Percentiles rank a stretch among this genome's conserved stretches.
Evolutionary conservation across 2,329 filamentous ascomycete species (phyloP).

Genomic region (Blastomyces gilchristii): DNA sequence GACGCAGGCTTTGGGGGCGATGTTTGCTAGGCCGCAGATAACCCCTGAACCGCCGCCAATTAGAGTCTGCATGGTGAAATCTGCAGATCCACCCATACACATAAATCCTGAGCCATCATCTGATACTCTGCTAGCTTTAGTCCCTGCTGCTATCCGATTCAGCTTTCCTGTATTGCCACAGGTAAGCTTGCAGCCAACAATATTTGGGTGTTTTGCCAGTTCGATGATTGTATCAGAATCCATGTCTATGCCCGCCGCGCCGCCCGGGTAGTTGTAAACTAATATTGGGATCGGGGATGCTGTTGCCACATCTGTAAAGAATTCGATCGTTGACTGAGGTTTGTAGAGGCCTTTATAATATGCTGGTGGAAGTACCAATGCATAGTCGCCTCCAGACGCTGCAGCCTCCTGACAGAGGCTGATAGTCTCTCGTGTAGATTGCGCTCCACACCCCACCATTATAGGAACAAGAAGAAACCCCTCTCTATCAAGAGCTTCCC

Average conservation of each 20-base stretch:
- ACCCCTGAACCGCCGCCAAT: conserved; percentile 61
- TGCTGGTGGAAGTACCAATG: conserved; percentile 66
- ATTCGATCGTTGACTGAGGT: conserved; percentile 61
- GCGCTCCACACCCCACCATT: conserved; percentile 71
- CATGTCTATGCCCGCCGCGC: conserved; percentile 78
- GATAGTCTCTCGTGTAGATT: conserved; percentile 71
- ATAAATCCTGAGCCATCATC: conserved; percentile 41
- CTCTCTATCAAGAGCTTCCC: conserved; percentile 70
- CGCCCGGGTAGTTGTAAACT: conserved; percentile 85
- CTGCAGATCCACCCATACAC: conserved; percentile 61
- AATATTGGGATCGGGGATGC: conserved; percentile 65
- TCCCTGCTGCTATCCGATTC: conserved; percentile 51
- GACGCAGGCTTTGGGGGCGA: conserved; percentile 57
- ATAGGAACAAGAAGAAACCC: conserved; percentile 68
- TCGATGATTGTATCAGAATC: conserved; percentile 77
- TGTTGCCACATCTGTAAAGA: conserved; percentile 66
- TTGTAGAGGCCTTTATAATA: conserved; percentile 74
- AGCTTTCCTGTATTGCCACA: conserved; percentile 85
- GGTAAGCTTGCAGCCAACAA: conserved; percentile 83
- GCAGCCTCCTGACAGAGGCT: conserved; percentile 58
- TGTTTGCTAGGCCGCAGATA: conserved; percentile 61
- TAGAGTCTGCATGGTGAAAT: conserved; percentile 62
- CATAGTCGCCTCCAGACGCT: conserved; percentile 66
- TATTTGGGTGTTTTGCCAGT: conserved; percentile 70
- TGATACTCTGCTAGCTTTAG: conserved; percentile 2